Conservation (phyloP, 169 alveolate genomes). For the Amoebophrya sp. region DNA sequence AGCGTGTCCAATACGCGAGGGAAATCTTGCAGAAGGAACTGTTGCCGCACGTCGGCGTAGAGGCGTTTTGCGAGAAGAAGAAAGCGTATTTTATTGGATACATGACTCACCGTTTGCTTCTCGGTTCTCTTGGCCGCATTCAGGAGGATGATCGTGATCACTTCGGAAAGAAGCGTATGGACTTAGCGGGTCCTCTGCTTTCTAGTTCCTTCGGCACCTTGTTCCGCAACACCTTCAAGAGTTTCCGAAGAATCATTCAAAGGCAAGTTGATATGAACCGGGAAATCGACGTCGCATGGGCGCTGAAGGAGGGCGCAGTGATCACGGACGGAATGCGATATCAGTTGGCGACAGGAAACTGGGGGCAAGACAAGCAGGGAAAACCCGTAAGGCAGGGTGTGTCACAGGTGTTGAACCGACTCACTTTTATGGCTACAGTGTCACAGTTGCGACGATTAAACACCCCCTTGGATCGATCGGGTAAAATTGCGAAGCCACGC, state of each 20-base stretch:
- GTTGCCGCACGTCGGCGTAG: slow-evolving; percentile 96
- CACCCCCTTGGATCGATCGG: slow-evolving; percentile 97
- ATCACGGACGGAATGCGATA: slow-evolving; percentile 82
- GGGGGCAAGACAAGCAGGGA: slow-evolving; percentile 97
- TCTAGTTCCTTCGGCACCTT: slow-evolving; percentile 92
- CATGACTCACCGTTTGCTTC: slow-evolving; percentile 92
- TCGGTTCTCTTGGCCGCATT: slow-evolving; percentile 88
- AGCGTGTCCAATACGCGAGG: slow-evolving; percentile 87
- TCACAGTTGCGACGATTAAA: slow-evolving; percentile 98
- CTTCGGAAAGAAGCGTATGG: slow-evolving; percentile 99
- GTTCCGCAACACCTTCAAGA: slow-evolving; percentile 66
- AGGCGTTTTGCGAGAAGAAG: slow-evolving; percentile 81
- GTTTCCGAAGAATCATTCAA: neutral
- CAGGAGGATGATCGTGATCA: slow-evolving; percentile 99
- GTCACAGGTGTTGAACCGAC: slow-evolving; percentile 90
- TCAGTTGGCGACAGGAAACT: slow-evolving; percentile 92
- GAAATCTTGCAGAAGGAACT: slow-evolving; percentile 90
- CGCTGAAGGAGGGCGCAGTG: slow-evolving; percentile 42
- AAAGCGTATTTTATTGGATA: slow-evolving; percentile 98
- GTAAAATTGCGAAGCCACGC: slow-evolving; percentile 98
- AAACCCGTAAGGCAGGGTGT: slow-evolving; percentile 96
- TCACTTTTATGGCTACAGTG: slow-evolving; percentile 94
- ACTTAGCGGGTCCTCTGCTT: slow-evolving; percentile 96
- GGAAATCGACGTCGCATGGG: slow-evolving; percentile 73
- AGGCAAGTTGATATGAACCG: slow-evolving; percentile 65